phyloP scores from a whole-genome alignment of 148 eudicot genomes.

The Vaccinium myrtillus region DNA sequence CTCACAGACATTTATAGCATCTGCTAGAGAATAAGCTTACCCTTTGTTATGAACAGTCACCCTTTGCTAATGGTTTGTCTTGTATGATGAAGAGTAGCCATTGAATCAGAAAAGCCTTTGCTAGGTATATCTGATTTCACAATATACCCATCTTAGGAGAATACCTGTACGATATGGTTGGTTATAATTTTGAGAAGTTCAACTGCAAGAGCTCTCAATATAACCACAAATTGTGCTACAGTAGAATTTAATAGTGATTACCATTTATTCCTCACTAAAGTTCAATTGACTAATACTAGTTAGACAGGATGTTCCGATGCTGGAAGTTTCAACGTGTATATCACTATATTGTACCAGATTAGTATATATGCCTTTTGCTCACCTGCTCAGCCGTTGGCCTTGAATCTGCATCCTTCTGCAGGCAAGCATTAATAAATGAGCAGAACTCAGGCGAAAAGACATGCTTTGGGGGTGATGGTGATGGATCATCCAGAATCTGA shows the following conservation, averaged over 20 bases:
- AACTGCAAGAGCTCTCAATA: neutral
- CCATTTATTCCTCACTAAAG: neutral
- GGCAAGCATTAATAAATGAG: conserved; percentile 82
- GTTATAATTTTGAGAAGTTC: neutral
- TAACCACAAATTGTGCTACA: neutral
- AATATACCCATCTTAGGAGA: neutral
- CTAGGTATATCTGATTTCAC: neutral
- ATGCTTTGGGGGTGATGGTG: conserved; percentile 74
- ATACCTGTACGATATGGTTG: neutral
- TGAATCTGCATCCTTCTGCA: conserved; percentile 72
- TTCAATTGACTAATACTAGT: neutral
- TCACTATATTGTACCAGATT: neutral
- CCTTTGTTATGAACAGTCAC: neutral
- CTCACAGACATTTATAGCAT: no score
- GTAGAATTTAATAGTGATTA: neutral
- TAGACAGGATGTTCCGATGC: neutral
- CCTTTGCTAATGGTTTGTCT: neutral
- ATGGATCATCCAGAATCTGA: conserved; percentile 95
- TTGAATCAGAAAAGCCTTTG: neutral
- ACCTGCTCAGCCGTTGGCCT: conserved; percentile 97
- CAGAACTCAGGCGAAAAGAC: conserved; percentile 81
- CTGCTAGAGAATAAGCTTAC: neutral
- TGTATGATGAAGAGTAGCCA: neutral
- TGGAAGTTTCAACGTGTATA: neutral
- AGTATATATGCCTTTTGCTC: conserved; percentile 23